Evolutionary conservation across 352 stramenopile species (phyloP), one percentile per base, ranked within the genome.

Genomic region (Globisporangium sylvaticum): DNA sequence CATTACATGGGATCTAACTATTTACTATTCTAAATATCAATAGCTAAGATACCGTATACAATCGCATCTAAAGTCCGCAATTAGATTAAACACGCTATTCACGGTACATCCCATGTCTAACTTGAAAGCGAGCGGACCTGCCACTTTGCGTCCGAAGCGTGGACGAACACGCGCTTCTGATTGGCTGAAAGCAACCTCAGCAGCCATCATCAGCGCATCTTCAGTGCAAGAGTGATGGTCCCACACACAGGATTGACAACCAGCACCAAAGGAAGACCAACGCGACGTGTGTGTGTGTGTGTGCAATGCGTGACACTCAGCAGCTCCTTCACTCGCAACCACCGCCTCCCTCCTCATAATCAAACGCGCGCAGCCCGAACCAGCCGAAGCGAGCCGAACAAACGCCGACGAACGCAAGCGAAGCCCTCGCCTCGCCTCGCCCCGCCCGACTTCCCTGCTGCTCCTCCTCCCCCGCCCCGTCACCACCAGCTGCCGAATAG

Each of bases 361-460:
- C 42, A 24, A 50, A 50, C 15, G 42, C 42, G 42, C 7, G 31
- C 37, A 44, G 37, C 29, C 29, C 32, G 52, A 52, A n/a, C 32
- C 37, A 44, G 37, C 29, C 29, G 56, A 62, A 62, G 32, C 32
- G 32, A 62, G 32, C 56, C 56, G 56, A 62, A 52, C 56, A 27
- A 27, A 20, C 55, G 20, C 29, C 25, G 27, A 53, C 22, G 58
- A 64, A 64, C 58, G 58, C 58, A 44, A 32, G 15, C 18, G 58
- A 64, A 56, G 37, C 58, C 10, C 12, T 44, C 37, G 37, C 37
- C 32, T 8, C 20, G 7, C 53, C 0, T 7, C 54, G 54, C 29
- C 29, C 10, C 25, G 8, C 52, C 18, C 25, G 18, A 5, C 25
- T 37, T 8, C 10, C 37, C 34, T 31, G 27, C 27, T 31, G 27